Base-by-base conservation (phyloP, 2,329 filamentous ascomycete genomes). In the Botryotinia globosa region DNA sequence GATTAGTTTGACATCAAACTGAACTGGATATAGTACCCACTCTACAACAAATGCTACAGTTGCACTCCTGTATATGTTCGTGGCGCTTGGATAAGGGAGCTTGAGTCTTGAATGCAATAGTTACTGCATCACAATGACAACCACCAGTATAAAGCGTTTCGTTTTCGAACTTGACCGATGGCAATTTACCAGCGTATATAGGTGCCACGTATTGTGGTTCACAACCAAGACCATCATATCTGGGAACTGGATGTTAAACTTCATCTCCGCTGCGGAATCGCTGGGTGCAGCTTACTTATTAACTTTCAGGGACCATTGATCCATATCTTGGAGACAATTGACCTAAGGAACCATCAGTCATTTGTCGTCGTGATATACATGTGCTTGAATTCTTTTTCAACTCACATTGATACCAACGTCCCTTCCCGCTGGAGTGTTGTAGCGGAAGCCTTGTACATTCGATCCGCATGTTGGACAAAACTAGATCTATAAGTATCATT, bases 381-480 rank as follows among this genome's bases (percentile, higher is more conserved):
- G 20, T n/a, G 29, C 22, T 22, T 45, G 20, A 22, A 9, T 4
- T 8, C n/a, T 45, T 25, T 5, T 45, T 14, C 8, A 59, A 70
- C 82, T 74, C 75, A 85, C 85, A 77, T 87, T 87, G 45, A 87
- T 58, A 18, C 74, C 82, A 20, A 80, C 79, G 12, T 79, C 77
- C 20, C 77, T 78, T n/a, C 78, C 77, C 34, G 77, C 74, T 1
- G 79, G 79, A 42, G 79, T 78, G 37, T 78, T 76, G 0, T 78
- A 75, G 56, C 78, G 78, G 9, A 77, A 77, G 2, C 77, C 80
- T 73, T 85, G 75, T 9, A 88, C 73, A 4, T 82, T 80, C 8
- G 83, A 85, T 42, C 85, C 86, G 75, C 87, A 89, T 4, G 76
- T 83, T 9, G 83, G 77, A 75, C 87, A 89, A 76, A 88, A 89